These are phyloP conservation scores for Naganishia cerealis DNA, from an alignment of 1,284 basidiomycete genomes.

Conservation along the genomic window DNA sequence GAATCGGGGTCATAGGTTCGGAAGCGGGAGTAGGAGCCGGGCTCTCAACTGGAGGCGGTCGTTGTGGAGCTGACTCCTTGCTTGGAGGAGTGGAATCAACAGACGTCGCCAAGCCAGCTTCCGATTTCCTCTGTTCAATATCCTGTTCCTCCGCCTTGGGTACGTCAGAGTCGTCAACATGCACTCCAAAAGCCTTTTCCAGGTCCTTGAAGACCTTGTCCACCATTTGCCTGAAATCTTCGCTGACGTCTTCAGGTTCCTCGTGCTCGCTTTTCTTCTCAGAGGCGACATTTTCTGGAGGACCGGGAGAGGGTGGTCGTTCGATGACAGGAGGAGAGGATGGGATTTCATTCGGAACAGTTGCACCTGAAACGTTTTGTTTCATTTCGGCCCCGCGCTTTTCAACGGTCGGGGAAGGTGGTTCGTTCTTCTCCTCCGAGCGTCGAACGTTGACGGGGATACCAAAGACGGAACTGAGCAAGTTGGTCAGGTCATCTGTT, in stretches of 20 bases:
- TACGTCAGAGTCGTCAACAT: not conserved
- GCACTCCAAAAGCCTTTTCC: conserved; percentile 14
- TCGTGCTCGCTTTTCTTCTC: too few relatives aligned
- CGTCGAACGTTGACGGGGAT: not conserved
- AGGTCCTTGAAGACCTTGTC: conserved; percentile 28
- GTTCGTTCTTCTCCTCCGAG: not conserved
- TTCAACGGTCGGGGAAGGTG: not conserved
- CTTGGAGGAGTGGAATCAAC: not conserved
- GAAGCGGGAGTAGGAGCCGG: not conserved
- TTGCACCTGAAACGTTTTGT: not conserved
- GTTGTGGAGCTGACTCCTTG: not conserved
- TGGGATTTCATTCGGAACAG: not conserved
- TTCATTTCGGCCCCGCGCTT: not conserved
- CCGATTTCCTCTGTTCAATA: not conserved
- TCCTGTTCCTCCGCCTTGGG: not conserved
- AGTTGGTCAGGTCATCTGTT: conserved; percentile 9
- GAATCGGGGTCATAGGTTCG: too few relatives aligned
- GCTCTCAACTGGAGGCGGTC: not conserved
- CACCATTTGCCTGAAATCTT: conserved; percentile 22
- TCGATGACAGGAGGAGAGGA: not conserved
- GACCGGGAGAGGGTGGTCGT: conserved; percentile 13
- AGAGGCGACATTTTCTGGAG: not conserved
- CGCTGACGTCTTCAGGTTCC: conserved; percentile 6
- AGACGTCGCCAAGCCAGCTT: not conserved
- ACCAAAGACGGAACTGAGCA: conserved; percentile 19